A percentile compares a stretch with the other conserved stretches of the same genome.
phyloP scores from a whole-genome alignment of 2,329 filamentous ascomycete species.

The Penicillium sp. region DNA sequence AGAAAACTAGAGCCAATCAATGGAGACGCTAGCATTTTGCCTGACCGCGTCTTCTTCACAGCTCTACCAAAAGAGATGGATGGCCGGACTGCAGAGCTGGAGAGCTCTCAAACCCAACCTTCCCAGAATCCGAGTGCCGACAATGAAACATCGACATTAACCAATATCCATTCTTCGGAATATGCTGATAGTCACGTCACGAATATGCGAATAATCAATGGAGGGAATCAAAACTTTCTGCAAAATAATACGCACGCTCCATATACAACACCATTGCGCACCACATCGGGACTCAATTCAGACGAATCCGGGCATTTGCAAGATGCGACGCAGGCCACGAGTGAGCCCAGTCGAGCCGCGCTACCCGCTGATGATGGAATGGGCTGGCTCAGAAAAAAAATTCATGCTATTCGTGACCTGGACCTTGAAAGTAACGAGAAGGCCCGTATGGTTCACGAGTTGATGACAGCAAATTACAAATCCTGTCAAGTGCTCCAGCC shows the following conservation, averaged over 20 bases:
- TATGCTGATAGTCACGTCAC: not conserved
- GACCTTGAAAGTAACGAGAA: slow-evolving; percentile 58
- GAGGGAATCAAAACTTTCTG: not conserved
- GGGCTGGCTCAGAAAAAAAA: slow-evolving; percentile 59
- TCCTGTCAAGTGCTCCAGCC: slow-evolving; percentile 33
- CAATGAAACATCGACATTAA: not conserved
- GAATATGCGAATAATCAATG: too few species aligned
- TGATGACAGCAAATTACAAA: slow-evolving; percentile 64
- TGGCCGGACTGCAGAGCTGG: slow-evolving; percentile 13
- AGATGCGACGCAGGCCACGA: slow-evolving; percentile 7
- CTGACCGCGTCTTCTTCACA: slow-evolving; percentile 18
- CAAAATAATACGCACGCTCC: slow-evolving; percentile 1
- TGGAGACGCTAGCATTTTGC: slow-evolving; percentile 20
- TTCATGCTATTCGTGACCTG: slow-evolving; percentile 61
- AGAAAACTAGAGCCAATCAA: slow-evolving; percentile 3
- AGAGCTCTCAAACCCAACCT: slow-evolving; percentile 9
- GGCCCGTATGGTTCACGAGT: slow-evolving; percentile 63
- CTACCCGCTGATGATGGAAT: slow-evolving; percentile 77
- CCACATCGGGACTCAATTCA: not conserved
- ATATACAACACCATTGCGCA: not conserved
- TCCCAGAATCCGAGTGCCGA: slow-evolving; percentile 1
- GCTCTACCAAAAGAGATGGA: slow-evolving; percentile 21
- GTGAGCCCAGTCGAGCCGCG: slow-evolving; percentile 17
- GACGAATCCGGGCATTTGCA: slow-evolving; percentile 1
- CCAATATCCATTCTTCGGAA: not conserved